These are phyloP conservation scores for Poronia punctata DNA, from an alignment of 495 filamentous ascomycete genomes.

Conservation along the genomic window DNA sequence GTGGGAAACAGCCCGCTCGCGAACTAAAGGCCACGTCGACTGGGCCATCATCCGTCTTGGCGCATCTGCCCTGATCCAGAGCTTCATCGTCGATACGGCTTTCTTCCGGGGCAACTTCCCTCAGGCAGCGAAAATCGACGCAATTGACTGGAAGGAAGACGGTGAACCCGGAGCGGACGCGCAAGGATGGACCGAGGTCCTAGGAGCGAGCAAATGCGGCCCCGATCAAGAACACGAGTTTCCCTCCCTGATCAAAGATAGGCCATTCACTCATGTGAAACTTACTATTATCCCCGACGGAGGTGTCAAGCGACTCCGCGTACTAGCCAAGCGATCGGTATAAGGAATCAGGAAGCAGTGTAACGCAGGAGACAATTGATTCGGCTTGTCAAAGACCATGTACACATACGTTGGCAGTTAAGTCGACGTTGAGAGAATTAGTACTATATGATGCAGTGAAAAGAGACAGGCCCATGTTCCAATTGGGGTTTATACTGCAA, in stretches of 20 bases:
- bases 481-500: no score
- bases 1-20: slow-evolving; percentile 83
- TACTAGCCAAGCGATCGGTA: slow-evolving; percentile 60
- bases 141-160: slow-evolving; percentile 46
- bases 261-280: slow-evolving; percentile 71
- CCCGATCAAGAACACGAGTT: slow-evolving; percentile 82
- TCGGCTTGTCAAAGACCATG: background rate
- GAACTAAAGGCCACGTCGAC: slow-evolving; percentile 71
- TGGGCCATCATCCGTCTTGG: slow-evolving; percentile 81
- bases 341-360: no score
- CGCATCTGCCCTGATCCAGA: slow-evolving; percentile 59
- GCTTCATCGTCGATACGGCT: slow-evolving; percentile 77
- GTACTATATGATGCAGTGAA: no score
- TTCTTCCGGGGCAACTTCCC: slow-evolving; percentile 91
- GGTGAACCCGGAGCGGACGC: slow-evolving; percentile 53
- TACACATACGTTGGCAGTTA: background rate
- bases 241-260: slow-evolving; percentile 43
- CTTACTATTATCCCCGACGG: slow-evolving; percentile 89
- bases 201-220: slow-evolving; percentile 59
- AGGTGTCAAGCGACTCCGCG: slow-evolving; percentile 79
- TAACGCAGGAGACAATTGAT: background rate
- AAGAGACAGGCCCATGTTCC: no score
- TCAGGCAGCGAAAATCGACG: slow-evolving; percentile 65
- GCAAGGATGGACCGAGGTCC: slow-evolving; percentile 61
- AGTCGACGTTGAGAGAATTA: no score